Evolutionary conservation across 2,329 filamentous ascomycete genomes (phyloP), one percentile per base, ranked within the genome.

Genomic region (Pyricularia pennisetigena): DNA sequence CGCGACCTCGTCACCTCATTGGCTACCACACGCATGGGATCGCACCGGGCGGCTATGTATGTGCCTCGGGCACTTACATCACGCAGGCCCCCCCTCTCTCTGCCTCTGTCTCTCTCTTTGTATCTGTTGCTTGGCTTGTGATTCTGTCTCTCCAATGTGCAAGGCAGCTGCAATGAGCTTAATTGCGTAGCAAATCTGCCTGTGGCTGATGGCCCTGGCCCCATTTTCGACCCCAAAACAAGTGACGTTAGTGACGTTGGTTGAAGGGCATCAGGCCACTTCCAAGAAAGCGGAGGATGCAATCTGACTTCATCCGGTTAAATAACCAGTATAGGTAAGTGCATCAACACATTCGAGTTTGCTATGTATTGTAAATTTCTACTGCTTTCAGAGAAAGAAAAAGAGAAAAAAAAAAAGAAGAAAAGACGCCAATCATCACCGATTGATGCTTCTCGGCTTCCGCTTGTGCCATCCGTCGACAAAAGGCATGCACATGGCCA

Each of bases 21-120:
- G 63, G 63, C 63, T 65, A 41, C 63, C 63, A 65, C 63, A 65
- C 30, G 29, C 30, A 41, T 35, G 63, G 63, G 63, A 35, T 24
- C 30, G n/a, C n/a, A 35, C 63, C 30, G 63, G 63, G 63, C 63
- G 63, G 30, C 30, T 65, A 65, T 26, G 59, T 62, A 62, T 26
- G 59, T 62, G 28, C 41, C 41, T n/a, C 7, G 41, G n/a, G 41
- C 41, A 49, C 41, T 49, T 49, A 49, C 41, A 49, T 49, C 41
- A 49, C 41, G n/a, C n/a, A n/a, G 41, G 41, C 41, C 41, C 41
- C 41, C 41, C 6, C 41, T 49, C 41, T 49, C 5, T 49, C n/a
- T n/a, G n/a, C n/a, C n/a, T n/a, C n/a, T n/a, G n/a, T n/a, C n/a
- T n/a, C n/a, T n/a, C n/a, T n/a, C n/a, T 49, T 49, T 4, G 12